phyloP scores from a whole-genome alignment of 306 rosid genomes.

The Quillaja saponaria region DNA sequence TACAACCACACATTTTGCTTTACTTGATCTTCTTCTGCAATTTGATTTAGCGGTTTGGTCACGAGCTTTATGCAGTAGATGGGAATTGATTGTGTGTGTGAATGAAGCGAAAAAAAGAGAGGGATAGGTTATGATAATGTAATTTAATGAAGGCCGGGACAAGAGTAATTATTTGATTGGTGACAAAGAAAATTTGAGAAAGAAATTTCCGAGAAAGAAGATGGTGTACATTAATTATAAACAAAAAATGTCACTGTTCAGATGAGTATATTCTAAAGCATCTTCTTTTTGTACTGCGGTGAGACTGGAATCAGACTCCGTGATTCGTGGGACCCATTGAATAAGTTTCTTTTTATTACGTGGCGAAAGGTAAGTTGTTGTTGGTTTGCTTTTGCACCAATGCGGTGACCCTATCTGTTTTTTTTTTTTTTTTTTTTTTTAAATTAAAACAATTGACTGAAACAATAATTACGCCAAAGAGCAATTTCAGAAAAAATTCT shows the following conservation, averaged over 20 bases:
- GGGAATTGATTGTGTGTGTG: neutral
- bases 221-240: too few relatives aligned
- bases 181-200: conserved; percentile 6
- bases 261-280: conserved; percentile 52
- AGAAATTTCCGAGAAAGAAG: neutral
- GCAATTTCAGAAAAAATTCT: too few relatives aligned
- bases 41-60: neutral
- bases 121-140: neutral
- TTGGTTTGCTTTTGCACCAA: too few relatives aligned
- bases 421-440: neutral
- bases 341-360: neutral
- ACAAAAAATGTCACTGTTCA: conserved; percentile 18
- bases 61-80: neutral
- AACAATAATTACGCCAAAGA: too few relatives aligned
- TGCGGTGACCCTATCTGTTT: too few relatives aligned
- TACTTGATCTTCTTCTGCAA: neutral
- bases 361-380: too few relatives aligned
- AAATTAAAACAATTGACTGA: too few relatives aligned
- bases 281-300: conserved; percentile 39
- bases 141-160: neutral
- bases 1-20: conserved; percentile 37
- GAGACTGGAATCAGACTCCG: neutral
- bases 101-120: neutral
- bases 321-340: conserved; percentile 22
- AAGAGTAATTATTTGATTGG: neutral